Conservation (phyloP, 169 alveolate species). For the Eimeria maxima region DNA sequence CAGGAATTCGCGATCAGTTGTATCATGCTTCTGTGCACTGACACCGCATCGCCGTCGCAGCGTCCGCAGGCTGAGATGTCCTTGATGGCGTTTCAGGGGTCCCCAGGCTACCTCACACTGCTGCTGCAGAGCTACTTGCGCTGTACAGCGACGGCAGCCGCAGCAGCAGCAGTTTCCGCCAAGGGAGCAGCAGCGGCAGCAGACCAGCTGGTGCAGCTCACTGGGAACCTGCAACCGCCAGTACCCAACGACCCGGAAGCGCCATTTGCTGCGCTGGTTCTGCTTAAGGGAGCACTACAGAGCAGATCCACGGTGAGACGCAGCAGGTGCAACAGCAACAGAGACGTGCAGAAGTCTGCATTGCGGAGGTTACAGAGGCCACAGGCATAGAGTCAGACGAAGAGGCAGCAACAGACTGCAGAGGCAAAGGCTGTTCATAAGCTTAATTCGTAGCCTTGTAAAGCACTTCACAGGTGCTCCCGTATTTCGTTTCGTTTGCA, state of each 20-base stretch:
- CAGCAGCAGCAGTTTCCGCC: constrained; percentile 49
- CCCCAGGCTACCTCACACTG: constrained; percentile 56
- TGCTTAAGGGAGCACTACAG: constrained; percentile 70
- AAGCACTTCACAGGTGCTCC: not conserved
- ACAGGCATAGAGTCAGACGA: not conserved
- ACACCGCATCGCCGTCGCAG: constrained; percentile 49
- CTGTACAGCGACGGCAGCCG: constrained; percentile 31
- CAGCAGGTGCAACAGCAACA: not conserved
- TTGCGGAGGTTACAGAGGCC: not conserved
- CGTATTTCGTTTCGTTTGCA: not conserved
- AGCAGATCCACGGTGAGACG: constrained; percentile 22
- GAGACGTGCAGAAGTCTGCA: not conserved
- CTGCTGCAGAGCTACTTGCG: constrained; percentile 65
- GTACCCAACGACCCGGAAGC: constrained; percentile 56
- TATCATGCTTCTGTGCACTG: constrained; percentile 41
- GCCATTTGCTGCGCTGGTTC: constrained; percentile 50
- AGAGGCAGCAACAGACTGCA: not conserved
- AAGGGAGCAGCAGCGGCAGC: constrained; percentile 66
- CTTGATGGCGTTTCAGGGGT: constrained; percentile 40
- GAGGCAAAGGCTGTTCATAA: not conserved
- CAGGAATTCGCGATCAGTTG: constrained; percentile 42
- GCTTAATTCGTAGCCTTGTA: not conserved
- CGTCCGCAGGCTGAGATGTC: constrained; percentile 64
- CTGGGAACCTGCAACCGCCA: constrained; percentile 40
- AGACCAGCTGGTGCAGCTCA: constrained; percentile 55